Evolutionary conservation across 768 basidiomycete genomes (phyloP).

Genomic region (Leucocoprinus sp.): DNA sequence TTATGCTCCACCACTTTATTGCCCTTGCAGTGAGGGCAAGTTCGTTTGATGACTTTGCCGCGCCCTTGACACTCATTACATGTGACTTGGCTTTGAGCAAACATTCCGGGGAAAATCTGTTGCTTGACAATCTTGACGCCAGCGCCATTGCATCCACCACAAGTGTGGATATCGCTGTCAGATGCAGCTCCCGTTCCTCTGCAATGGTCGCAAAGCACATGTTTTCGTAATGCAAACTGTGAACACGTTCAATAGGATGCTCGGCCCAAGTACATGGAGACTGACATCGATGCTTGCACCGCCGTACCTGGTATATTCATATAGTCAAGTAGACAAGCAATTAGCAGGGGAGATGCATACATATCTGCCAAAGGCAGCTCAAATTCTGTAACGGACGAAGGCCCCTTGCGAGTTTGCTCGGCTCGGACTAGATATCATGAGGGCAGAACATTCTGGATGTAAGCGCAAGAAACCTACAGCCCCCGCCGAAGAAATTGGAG

Average conservation of each 20-base stretch:
- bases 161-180: conserved; percentile 81
- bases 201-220: conserved; percentile 93
- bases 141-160: conserved; percentile 72
- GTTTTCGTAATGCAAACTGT: conserved; percentile 89
- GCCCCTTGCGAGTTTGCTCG: conserved; percentile 68
- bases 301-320: conserved; percentile 50
- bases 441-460: neutral
- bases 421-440: conserved; percentile 29
- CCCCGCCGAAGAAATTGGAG: conserved; percentile 84
- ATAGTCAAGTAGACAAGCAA: conserved; percentile 9
- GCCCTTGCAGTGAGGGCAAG: conserved; percentile 78
- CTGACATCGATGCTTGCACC: conserved; percentile 79
- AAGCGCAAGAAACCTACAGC: conserved; percentile 38
- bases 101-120: conserved; percentile 98
- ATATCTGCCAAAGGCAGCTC: conserved; percentile 85
- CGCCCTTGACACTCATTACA: conserved; percentile 83
- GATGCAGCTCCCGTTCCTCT: conserved; percentile 92
- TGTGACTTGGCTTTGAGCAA: conserved; percentile 76
- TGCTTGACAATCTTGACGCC: conserved; percentile 84
- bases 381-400: conserved; percentile 69
- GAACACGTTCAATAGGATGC: conserved; percentile 8
- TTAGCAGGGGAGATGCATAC: conserved; percentile 27
- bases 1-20: conserved; percentile 75
- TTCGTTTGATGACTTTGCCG: conserved; percentile 66
- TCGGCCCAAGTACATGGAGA: conserved; percentile 14